Evolutionary conservation across 768 basidiomycete genomes (phyloP).

Genomic region (Mycena haematopus): DNA sequence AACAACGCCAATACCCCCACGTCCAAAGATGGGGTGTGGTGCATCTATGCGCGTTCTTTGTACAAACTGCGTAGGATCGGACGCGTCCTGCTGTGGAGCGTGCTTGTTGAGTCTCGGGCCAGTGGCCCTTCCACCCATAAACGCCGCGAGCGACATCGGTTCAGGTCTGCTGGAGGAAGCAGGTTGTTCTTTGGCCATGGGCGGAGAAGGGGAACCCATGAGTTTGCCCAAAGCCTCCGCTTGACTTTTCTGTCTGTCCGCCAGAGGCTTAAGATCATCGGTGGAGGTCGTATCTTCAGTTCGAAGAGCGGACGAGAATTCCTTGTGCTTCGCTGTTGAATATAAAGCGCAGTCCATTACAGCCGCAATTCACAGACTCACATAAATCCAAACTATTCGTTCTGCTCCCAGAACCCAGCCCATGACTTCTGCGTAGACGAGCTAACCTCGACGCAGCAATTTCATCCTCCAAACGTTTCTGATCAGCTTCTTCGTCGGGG

Average conservation of each 20-base stretch:
- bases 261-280: slow-evolving; percentile 22
- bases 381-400: slow-evolving; percentile 51
- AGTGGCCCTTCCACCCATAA: slow-evolving; percentile 80
- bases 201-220: slow-evolving; percentile 37
- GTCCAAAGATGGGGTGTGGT: slow-evolving; percentile 80
- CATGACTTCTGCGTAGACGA: slow-evolving; percentile 55
- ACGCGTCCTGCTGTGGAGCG: slow-evolving; percentile 72
- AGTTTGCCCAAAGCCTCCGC: slow-evolving; percentile 55
- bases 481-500: slow-evolving; percentile 79
- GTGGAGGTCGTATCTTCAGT: slow-evolving; percentile 24
- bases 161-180: slow-evolving; percentile 40
- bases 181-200: slow-evolving; percentile 1
- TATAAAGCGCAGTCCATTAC: neutral
- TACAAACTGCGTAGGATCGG: slow-evolving; percentile 70
- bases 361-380: slow-evolving; percentile 41
- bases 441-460: slow-evolving; percentile 63
- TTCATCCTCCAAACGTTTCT: slow-evolving; percentile 69
- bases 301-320: slow-evolving; percentile 35
- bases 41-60: slow-evolving; percentile 57
- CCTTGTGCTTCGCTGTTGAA: slow-evolving; percentile 30
- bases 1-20: slow-evolving; percentile 51
- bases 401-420: slow-evolving; percentile 45
- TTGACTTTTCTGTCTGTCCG: slow-evolving; percentile 50
- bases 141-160: slow-evolving; percentile 77
- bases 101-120: slow-evolving; percentile 78